Base-by-base conservation (phyloP, 179 eudicot species). In the Spinacia oleracea region DNA sequence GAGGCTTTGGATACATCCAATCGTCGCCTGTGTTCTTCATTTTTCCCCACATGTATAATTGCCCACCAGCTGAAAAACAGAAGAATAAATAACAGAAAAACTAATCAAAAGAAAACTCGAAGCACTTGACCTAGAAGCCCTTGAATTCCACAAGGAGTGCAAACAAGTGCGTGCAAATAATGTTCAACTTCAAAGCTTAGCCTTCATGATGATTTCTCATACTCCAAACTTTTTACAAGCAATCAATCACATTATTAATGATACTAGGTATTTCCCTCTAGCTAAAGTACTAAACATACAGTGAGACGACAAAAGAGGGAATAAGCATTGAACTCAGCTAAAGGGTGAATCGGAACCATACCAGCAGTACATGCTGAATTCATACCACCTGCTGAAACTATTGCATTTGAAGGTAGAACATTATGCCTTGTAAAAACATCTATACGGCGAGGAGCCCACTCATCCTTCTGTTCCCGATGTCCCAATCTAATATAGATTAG, bases 1-100 rank as follows among this genome's bases (percentile, higher is more conserved):
- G 84, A 77, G 98, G 98, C 86, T 96, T 96, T 53, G 99, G 99
- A 86, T 96, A 96, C 99, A 96, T 96, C 94, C 94, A 96, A 72
- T 96, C 98, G 82, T 96, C 99, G 63, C 99, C 99, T 27, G 89
- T 88, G 76, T 74, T 87, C 91, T 96, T 96, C 79, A 96, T 70
- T 83, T 96, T 96, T 2, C 99, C 99, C 99, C 99, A 96, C 98
- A 96, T 92, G 81, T 94, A 96, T 80, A 96, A 81, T 86, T 96
- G 99, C 74, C 99, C 99, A 74, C 98, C 99, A 82, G 89, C 99
- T 96, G 86, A 62, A 90, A 70, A 79, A 23, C 62, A 45, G 35
- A 50, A 56, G 31, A 42, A 46, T 20, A 6, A 38, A 65, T 6
- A 73, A 38, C 27, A 32, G 18, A 42, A 7, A 59, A 34, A n/a